Evolutionary conservation across 2,329 filamentous ascomycete species (phyloP).

Genomic region (Pyrenochaeta sp.): DNA sequence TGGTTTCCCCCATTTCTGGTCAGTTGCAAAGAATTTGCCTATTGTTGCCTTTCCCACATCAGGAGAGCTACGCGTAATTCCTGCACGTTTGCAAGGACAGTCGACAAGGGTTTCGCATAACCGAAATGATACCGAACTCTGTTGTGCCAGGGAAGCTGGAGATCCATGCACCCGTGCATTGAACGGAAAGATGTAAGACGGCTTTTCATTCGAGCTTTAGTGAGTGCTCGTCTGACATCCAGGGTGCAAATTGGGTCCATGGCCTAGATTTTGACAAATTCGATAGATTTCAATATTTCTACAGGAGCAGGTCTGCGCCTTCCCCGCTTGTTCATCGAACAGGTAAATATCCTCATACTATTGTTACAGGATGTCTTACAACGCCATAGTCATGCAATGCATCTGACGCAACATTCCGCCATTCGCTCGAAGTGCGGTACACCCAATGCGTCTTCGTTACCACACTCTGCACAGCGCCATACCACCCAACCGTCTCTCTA

Average conservation of each 20-base stretch:
- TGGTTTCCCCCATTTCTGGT: not conserved
- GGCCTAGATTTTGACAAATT: not conserved
- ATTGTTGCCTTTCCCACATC: not conserved
- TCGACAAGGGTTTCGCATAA: not conserved
- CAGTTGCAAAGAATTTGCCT: not conserved
- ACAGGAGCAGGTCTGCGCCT: not conserved
- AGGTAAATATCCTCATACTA: not conserved
- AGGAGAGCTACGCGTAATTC: not conserved
- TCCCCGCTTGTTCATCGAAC: not conserved
- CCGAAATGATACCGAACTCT: not conserved
- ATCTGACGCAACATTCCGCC: not conserved
- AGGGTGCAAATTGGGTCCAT: not conserved
- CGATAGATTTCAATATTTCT: not conserved
- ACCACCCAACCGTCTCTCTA: constrained; percentile 83
- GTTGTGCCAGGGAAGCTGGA: not conserved
- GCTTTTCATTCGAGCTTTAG: too few species aligned
- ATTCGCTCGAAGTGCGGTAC: constrained; percentile 1
- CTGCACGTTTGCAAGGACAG: not conserved
- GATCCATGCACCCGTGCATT: not conserved
- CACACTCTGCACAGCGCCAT: constrained; percentile 76
- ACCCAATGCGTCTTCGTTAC: constrained; percentile 20
- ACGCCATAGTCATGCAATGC: constrained; percentile 16
- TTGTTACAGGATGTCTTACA: constrained; percentile 24
- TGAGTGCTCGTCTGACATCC: not conserved
- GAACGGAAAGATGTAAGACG: not conserved